These are phyloP conservation scores for Albophoma yamanashiensis DNA, from an alignment of 2,329 filamentous ascomycete species.

Conservation along the genomic window DNA sequence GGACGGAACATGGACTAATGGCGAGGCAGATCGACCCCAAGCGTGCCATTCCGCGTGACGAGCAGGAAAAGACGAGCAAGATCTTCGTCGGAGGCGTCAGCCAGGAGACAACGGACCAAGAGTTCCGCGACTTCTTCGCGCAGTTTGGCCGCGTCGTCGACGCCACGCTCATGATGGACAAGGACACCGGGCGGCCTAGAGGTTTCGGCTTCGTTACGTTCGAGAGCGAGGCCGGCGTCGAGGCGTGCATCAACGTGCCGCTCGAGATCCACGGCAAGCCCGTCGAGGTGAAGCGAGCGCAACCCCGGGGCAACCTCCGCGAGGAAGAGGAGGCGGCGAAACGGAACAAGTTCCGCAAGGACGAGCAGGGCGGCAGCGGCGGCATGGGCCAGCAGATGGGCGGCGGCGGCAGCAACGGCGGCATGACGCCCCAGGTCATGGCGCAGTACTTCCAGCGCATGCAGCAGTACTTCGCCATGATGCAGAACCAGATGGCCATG, in stretches of 20 bases:
- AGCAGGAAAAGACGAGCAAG: conserved; percentile 96
- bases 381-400: conserved; percentile 32
- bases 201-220: conserved; percentile 99
- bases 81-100: conserved; percentile 98
- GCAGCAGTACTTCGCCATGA: conserved; percentile 93
- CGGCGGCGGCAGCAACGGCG: conserved; percentile 28
- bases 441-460: conserved; percentile 97
- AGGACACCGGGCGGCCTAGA: conserved; percentile 92
- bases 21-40: conserved; percentile 81
- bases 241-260: conserved; percentile 74
- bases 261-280: conserved; percentile 91
- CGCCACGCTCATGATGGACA: conserved; percentile 99
- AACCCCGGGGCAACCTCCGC: conserved; percentile 86
- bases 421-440: conserved; percentile 95
- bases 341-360: conserved; percentile 50
- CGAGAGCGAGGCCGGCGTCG: conserved; percentile 89
- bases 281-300: conserved; percentile 97
- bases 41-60: conserved; percentile 89
- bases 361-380: conserved; percentile 23
- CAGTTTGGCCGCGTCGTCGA: conserved; percentile 95
- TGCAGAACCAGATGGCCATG: conserved; percentile 90
- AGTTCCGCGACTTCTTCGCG: conserved; percentile 94
- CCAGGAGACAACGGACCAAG: conserved; percentile 90
- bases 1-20: background rate
- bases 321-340: conserved; percentile 72